phyloP scores from a whole-genome alignment of 345 rosid species.

The Passiflora organensis region DNA sequence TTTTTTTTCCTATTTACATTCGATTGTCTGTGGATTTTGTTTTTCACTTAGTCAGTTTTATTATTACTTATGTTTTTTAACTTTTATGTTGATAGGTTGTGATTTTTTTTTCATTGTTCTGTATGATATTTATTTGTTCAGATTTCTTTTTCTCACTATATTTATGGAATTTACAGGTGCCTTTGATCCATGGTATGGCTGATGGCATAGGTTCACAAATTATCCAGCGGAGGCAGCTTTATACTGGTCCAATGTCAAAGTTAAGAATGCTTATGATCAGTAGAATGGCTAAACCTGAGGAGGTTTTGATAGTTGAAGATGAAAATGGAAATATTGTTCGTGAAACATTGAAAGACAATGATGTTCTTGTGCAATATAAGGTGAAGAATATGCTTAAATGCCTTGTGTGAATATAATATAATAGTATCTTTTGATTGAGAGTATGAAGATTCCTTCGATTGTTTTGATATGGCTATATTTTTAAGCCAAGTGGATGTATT shows the following conservation, averaged over 20 bases:
- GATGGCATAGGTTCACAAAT: constrained; percentile 81
- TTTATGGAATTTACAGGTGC: constrained; percentile 45
- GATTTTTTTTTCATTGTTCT: too few relatives aligned
- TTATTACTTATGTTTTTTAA: too few relatives aligned
- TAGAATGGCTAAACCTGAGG: constrained; percentile 99
- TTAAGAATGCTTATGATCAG: constrained; percentile 90
- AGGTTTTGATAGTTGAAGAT: constrained; percentile 97
- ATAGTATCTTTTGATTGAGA: neutral
- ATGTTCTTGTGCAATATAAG: constrained; percentile 98
- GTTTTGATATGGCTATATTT: too few relatives aligned
- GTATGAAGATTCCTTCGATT: too few relatives aligned
- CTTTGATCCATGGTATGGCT: constrained; percentile 67
- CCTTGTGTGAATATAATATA: too few relatives aligned
- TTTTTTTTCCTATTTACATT: too few relatives aligned
- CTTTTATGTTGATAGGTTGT: too few relatives aligned
- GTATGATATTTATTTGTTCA: too few relatives aligned
- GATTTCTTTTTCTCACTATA: too few relatives aligned
- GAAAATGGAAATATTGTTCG: constrained; percentile 99
- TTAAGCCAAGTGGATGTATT: neutral
- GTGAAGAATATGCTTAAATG: constrained; percentile 27
- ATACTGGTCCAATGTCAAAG: constrained; percentile 79
- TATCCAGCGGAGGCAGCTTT: constrained; percentile 85
- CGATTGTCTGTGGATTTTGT: too few relatives aligned
- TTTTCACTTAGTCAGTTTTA: too few relatives aligned
- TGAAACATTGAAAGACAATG: constrained; percentile 98